These are phyloP conservation scores for Aspergillus unguis DNA, from an alignment of 2,329 filamentous ascomycete genomes.

Conservation along the genomic window DNA sequence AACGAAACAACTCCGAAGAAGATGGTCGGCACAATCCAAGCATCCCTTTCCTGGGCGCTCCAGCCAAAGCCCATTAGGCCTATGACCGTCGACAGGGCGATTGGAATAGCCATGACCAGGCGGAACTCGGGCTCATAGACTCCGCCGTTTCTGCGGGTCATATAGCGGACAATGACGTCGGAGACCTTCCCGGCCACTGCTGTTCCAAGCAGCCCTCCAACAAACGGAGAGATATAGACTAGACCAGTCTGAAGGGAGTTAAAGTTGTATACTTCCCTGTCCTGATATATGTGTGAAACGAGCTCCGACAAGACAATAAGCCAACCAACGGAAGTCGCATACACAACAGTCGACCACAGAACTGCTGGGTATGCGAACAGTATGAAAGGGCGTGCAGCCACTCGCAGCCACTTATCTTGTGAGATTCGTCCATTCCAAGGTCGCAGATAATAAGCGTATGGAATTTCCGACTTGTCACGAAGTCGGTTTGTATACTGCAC, in stretches of 20 bases:
- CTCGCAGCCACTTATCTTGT: slow-evolving; percentile 74
- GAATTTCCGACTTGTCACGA: slow-evolving; percentile 63
- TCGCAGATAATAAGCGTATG: slow-evolving; percentile 70
- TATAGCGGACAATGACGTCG: slow-evolving; percentile 75
- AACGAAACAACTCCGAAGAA: slow-evolving; percentile 94
- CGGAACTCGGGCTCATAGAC: slow-evolving; percentile 94
- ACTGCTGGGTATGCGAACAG: slow-evolving; percentile 85
- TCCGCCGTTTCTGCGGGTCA: slow-evolving; percentile 84
- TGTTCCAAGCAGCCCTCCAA: slow-evolving; percentile 86
- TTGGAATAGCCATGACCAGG: slow-evolving; percentile 79
- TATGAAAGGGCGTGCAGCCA: slow-evolving; percentile 75
- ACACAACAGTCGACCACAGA: slow-evolving; percentile 81
- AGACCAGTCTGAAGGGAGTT: slow-evolving; percentile 75
- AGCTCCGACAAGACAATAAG: slow-evolving; percentile 91
- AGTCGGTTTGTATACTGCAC: slow-evolving; percentile 67
- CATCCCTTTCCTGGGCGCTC: slow-evolving; percentile 70
- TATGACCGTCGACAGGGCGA: slow-evolving; percentile 72
- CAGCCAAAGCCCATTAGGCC: slow-evolving; percentile 97
- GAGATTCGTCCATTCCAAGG: slow-evolving; percentile 76
- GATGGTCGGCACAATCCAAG: slow-evolving; percentile 87
- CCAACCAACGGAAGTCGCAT: slow-evolving; percentile 88
- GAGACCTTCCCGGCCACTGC: slow-evolving; percentile 85
- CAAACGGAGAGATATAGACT: slow-evolving; percentile 84
- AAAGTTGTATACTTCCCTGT: slow-evolving; percentile 71
- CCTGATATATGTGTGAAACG: slow-evolving; percentile 74